Evolutionary conservation across 768 basidiomycete species (phyloP), one percentile per base, ranked within the genome.

Genomic region (Dendrothele bispora): DNA sequence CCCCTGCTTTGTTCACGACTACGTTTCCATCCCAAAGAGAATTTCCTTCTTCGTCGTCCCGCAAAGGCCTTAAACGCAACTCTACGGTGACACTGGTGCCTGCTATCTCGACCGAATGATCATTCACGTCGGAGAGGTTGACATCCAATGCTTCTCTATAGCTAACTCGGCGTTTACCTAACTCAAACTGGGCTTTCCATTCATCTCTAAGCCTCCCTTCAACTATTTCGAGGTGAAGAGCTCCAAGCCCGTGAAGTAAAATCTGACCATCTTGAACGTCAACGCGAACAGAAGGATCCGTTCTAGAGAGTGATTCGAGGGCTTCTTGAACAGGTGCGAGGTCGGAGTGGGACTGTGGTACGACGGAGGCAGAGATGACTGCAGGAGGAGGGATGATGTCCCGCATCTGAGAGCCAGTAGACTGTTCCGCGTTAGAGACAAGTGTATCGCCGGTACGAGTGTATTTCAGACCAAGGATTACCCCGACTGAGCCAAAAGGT

Each of bases 361-460:
- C 78, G 53, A 94, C 80, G 3, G 91, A 87, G 21, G 82, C 84
- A 11, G 91, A 88, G 62, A 94, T 90, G 42, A 93, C 88, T 2
- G 92, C 77, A n/a, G 88, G 79, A 14, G 91, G 91, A 20, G 88
- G 82, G 3, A 74, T 71, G 38, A 92, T 90, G 22, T 84, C 80
- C 32, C 79, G 79, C 56, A 86, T 67, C 7, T 74, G 66, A 15
- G 70, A 61, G 32, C 60, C 66, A 12, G 71, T 65, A 15, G 70
- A 59, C 21, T 64, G 60, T n/a, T 73, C 54, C 6, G 66, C 67
- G n/a, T 64, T 69, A 18, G 85, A 79, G 18, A 88, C 75, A 21
- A 94, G 76, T 0, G 92, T 94, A 55, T 94, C 92, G 21, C 91
- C 91, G 12, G 91, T 93, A 30, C 90, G 83, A 17, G 91, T 93